A percentile compares a stretch with the other conserved stretches of the same genome.
These are phyloP conservation scores for Neurospora intermedia DNA, from an alignment of 495 filamentous ascomycete genomes.

Conservation along the genomic window DNA sequence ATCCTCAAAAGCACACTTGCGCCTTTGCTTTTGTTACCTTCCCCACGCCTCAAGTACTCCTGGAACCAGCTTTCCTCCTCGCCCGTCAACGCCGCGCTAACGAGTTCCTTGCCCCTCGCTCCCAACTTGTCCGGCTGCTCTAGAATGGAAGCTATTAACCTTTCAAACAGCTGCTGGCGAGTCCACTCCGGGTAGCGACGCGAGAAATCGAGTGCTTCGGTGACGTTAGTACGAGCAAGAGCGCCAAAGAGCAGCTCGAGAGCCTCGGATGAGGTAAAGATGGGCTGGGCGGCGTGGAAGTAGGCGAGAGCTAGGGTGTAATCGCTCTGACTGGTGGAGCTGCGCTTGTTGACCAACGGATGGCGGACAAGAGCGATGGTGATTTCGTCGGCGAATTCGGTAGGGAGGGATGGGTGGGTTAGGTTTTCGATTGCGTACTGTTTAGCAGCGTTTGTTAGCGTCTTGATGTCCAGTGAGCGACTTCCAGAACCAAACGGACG, in stretches of 20 bases:
- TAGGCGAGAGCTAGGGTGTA: slow-evolving; percentile 61
- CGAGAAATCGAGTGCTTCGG: slow-evolving; percentile 65
- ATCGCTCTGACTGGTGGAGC: slow-evolving; percentile 22
- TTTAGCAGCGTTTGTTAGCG: slow-evolving; percentile 2
- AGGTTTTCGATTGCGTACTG: slow-evolving; percentile 61
- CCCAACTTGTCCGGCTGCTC: slow-evolving; percentile 29
- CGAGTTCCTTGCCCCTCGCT: slow-evolving; percentile 53
- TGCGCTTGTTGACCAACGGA: slow-evolving; percentile 32
- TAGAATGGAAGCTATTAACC: slow-evolving; percentile 54
- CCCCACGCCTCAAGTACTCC: slow-evolving; percentile 49
- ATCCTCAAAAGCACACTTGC: slow-evolving; percentile 61
- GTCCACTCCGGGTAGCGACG: slow-evolving; percentile 49
- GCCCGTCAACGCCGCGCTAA: slow-evolving; percentile 55
- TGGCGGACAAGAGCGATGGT: slow-evolving; percentile 55
- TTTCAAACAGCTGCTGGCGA: slow-evolving; percentile 52
- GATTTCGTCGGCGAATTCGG: slow-evolving; percentile 74
- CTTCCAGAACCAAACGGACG: not conserved
- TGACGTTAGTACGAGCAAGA: slow-evolving; percentile 53
- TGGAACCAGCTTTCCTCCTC: slow-evolving; percentile 67
- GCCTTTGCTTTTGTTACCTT: slow-evolving; percentile 47
- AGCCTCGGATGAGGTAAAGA: slow-evolving; percentile 47
- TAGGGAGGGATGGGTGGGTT: slow-evolving; percentile 62
- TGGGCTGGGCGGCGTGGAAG: slow-evolving; percentile 59
- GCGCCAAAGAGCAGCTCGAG: slow-evolving; percentile 55
- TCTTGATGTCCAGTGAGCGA: not conserved